phyloP scores from a whole-genome alignment of 805 yeast species.

The Saccharomycopsis schoenii region DNA sequence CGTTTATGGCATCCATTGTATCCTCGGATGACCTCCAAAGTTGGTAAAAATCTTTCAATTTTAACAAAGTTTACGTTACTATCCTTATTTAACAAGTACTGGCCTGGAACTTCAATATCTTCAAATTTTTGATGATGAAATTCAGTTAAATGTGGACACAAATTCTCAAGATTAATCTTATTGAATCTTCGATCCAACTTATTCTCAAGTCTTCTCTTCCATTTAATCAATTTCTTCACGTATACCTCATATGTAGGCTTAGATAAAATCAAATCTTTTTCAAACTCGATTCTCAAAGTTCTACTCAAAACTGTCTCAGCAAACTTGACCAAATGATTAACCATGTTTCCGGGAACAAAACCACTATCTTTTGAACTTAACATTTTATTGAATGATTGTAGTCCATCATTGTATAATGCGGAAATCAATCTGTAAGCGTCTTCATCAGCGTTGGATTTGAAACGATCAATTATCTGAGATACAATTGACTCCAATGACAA shows the following conservation, averaged over 20 bases:
- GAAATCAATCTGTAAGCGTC: constrained; percentile 91
- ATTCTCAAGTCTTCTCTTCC: constrained; percentile 91
- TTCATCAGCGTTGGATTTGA: constrained; percentile 89
- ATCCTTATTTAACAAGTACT: constrained; percentile 80
- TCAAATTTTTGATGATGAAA: constrained; percentile 98
- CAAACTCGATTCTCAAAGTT: constrained; percentile 82
- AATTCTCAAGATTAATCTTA: constrained; percentile 71
- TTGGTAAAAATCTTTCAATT: constrained; percentile 86
- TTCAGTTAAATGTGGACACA: constrained; percentile 91
- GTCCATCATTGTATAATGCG: constrained; percentile 87
- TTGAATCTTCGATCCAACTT: constrained; percentile 79
- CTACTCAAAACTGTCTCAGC: constrained; percentile 90
- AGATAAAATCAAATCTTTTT: constrained; percentile 76
- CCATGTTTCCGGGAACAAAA: constrained; percentile 82
- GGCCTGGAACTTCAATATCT: constrained; percentile 96
- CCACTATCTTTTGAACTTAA: constrained; percentile 85
- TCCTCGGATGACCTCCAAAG: constrained; percentile 80
- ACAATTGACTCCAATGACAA: constrained; percentile 89
- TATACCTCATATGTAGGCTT: constrained; percentile 87
- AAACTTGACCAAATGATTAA: constrained; percentile 74
- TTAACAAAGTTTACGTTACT: constrained; percentile 84
- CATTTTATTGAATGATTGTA: constrained; percentile 77
- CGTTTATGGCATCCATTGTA: constrained; percentile 86
- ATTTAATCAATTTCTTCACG: constrained; percentile 69
- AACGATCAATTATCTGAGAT: constrained; percentile 88